These are phyloP conservation scores for Tuber borchii DNA, from an alignment of 495 filamentous ascomycete species.

Conservation along the genomic window DNA sequence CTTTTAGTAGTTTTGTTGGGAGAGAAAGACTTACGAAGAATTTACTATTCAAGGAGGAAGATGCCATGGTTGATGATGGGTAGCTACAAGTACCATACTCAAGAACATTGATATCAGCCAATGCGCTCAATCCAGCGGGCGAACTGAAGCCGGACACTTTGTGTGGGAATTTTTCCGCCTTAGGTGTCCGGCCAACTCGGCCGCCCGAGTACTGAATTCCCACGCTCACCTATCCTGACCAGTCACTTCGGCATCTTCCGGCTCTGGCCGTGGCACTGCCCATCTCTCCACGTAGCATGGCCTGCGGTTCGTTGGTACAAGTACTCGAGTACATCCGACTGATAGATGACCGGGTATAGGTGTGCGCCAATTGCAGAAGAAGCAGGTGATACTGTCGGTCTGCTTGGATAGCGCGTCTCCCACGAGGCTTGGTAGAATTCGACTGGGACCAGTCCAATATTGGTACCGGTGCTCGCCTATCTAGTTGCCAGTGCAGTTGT, in stretches of 20 bases:
- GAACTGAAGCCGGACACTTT: too few relatives aligned
- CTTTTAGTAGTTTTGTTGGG: not conserved
- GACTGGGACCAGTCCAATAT: constrained; percentile 48
- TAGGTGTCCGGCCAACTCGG: too few relatives aligned
- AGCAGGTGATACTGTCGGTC: constrained; percentile 57
- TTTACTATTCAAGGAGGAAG: constrained; percentile 33
- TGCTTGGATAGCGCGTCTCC: constrained; percentile 53
- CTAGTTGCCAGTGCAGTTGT: constrained; percentile 55
- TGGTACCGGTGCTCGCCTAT: constrained; percentile 25
- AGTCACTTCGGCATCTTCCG: constrained; percentile 45
- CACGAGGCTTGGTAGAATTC: constrained; percentile 53
- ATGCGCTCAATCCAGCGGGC: not conserved
- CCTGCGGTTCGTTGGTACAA: constrained; percentile 31
- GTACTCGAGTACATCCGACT: too few relatives aligned
- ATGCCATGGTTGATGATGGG: constrained; percentile 44
- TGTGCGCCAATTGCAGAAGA: constrained; percentile 56
- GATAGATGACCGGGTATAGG: not conserved
- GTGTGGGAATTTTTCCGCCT: too few relatives aligned
- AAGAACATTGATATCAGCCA: not conserved
- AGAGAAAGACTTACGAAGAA: constrained; percentile 15
- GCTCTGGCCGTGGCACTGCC: constrained; percentile 50
- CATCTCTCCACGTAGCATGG: constrained; percentile 50
- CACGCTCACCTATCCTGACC: constrained; percentile 15
- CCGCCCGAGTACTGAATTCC: constrained; percentile 33
- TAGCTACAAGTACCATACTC: not conserved